These are phyloP conservation scores for Hyaloscypha finlandica DNA, from an alignment of 495 filamentous ascomycete genomes.

Conservation along the genomic window DNA sequence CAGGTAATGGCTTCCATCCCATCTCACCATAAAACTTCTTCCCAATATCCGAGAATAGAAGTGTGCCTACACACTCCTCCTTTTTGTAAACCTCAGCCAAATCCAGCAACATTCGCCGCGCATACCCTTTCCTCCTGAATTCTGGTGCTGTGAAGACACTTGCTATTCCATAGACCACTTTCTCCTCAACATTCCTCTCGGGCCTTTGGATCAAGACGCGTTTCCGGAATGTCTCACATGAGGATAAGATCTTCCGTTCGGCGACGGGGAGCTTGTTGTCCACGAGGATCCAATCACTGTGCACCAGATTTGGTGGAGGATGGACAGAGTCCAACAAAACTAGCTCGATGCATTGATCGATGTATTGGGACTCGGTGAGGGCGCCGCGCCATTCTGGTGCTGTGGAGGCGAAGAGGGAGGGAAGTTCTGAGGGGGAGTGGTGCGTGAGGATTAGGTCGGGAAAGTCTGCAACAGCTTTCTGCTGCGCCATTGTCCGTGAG, in stretches of 20 bases:
- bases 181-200: conserved; percentile 51
- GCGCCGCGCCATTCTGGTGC: conserved; percentile 69
- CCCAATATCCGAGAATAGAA: conserved; percentile 91
- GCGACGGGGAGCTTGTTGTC: conserved; percentile 47
- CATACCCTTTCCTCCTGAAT: conserved; percentile 75
- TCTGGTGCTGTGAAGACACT: conserved; percentile 79
- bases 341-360: conserved; percentile 60
- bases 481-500: too few relatives aligned
- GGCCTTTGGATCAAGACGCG: conserved; percentile 36
- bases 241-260: conserved; percentile 64
- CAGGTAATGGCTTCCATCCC: conserved; percentile 71
- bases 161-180: conserved; percentile 71
- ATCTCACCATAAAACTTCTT: conserved; percentile 79
- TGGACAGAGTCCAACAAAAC: too few relatives aligned
- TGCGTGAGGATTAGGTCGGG: conserved; percentile 64
- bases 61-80: conserved; percentile 46
- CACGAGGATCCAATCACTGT: conserved; percentile 80
- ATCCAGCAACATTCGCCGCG: conserved; percentile 59
- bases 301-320: too few relatives aligned
- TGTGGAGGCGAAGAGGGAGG: conserved; percentile 62
- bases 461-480: neutral
- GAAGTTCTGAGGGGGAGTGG: conserved; percentile 64
- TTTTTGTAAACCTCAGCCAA: conserved; percentile 34
- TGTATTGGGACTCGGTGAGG: conserved; percentile 66
- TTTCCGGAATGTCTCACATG: conserved; percentile 84